Percentiles rank a stretch among this genome's conserved stretches.
phyloP scores from a whole-genome alignment of 2,329 filamentous ascomycete species.

The Aspergillus brasiliensis region DNA sequence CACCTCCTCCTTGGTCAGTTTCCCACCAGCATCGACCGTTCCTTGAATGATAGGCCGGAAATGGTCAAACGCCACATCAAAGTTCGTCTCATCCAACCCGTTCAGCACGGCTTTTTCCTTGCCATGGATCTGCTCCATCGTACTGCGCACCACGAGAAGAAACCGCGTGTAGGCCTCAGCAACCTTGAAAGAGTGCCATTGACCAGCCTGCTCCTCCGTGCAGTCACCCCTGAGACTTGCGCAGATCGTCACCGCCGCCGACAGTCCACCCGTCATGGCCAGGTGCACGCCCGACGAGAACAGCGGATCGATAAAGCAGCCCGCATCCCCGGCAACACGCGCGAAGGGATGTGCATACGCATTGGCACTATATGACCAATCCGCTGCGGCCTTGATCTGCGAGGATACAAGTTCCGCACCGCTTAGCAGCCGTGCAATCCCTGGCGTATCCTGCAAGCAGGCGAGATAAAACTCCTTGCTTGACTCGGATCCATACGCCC shows the following conservation, averaged over 20 bases:
- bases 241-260: conserved; percentile 49
- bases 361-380: background rate
- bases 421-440: background rate
- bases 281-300: conserved; percentile 46
- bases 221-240: conserved; percentile 26
- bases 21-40: background rate
- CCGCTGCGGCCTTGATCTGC: background rate
- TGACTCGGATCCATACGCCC: background rate
- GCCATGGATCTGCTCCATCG: conserved; percentile 14
- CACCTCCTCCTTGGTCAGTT: background rate
- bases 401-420: background rate
- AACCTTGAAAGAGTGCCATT: conserved; percentile 50
- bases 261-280: conserved; percentile 46
- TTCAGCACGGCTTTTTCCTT: conserved; percentile 6
- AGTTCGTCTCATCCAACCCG: conserved; percentile 2
- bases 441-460: background rate
- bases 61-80: no score
- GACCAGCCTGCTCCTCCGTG: conserved; percentile 38
- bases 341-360: background rate
- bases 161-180: conserved; percentile 52
- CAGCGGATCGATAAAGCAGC: background rate
- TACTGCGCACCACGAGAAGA: conserved; percentile 38
- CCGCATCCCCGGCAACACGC: background rate
- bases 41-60: background rate
- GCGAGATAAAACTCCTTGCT: background rate